Conservation (phyloP, 129 eudicot genomes). For the Escallonia herrerae region DNA sequence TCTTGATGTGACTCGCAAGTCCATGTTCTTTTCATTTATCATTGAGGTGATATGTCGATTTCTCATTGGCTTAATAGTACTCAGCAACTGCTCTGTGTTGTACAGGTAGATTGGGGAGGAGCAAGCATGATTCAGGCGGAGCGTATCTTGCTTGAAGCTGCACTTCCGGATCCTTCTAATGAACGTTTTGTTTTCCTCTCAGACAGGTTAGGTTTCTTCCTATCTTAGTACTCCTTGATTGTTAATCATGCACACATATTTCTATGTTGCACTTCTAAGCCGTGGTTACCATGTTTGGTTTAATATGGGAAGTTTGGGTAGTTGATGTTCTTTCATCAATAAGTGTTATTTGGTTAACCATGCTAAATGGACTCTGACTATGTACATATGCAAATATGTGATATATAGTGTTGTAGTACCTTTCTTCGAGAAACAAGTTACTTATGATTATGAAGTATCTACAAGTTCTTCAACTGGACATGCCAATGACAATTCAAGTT, state of each 20-base stretch:
- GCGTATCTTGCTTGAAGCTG: conserved; percentile 74
- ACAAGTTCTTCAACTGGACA: too few species aligned
- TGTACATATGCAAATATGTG: too few species aligned
- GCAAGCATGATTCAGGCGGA: conserved; percentile 96
- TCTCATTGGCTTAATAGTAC: neutral
- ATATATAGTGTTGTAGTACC: too few species aligned
- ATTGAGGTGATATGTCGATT: too few species aligned
- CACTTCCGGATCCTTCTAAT: conserved; percentile 67
- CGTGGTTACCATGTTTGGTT: neutral
- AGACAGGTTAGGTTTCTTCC: conserved; percentile 53
- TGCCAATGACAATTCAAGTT: too few species aligned
- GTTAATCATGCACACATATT: neutral
- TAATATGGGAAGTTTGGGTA: neutral
- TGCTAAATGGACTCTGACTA: neutral
- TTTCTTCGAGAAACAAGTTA: too few species aligned
- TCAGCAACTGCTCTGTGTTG: conserved; percentile 17
- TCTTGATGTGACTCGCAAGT: neutral
- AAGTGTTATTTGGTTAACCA: neutral
- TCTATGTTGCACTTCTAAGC: conserved; percentile 1
- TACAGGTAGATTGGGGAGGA: conserved; percentile 98
- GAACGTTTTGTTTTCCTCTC: conserved; percentile 85
- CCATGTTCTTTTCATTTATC: neutral
- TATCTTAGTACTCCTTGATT: neutral
- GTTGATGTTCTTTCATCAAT: neutral
- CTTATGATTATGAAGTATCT: too few species aligned